Evolutionary conservation across 768 basidiomycete species (phyloP).

Genomic region (Plicaturopsis crispa): DNA sequence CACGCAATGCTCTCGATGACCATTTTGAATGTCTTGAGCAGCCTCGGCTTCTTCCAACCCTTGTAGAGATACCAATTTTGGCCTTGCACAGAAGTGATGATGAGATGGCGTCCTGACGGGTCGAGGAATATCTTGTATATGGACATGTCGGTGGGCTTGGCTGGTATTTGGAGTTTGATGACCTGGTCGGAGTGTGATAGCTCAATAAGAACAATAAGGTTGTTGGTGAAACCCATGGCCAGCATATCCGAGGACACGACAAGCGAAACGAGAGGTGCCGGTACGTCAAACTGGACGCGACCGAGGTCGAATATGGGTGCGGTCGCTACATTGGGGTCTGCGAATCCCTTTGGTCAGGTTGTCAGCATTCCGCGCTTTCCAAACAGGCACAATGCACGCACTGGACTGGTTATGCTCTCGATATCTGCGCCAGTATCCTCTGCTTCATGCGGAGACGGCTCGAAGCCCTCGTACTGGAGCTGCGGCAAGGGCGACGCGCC

Average conservation of each 20-base stretch:
- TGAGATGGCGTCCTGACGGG: slow-evolving; percentile 85
- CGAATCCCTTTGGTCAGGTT: too few species aligned
- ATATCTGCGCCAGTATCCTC: slow-evolving; percentile 40
- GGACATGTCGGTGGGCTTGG: slow-evolving; percentile 67
- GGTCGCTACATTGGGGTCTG: slow-evolving; percentile 25
- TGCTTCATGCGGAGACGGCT: slow-evolving; percentile 53
- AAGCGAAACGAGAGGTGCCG: slow-evolving; percentile 76
- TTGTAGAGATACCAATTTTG: slow-evolving; percentile 91
- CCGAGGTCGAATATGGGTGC: slow-evolving; percentile 75
- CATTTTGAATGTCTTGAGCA: slow-evolving; percentile 75
- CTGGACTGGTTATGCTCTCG: slow-evolving; percentile 25
- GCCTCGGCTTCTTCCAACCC: slow-evolving; percentile 75
- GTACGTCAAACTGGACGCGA: slow-evolving; percentile 82
- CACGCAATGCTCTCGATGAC: slow-evolving; percentile 89
- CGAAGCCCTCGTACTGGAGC: slow-evolving; percentile 85
- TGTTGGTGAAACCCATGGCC: slow-evolving; percentile 73
- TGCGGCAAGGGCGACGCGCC: slow-evolving; percentile 38
- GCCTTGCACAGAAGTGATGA: slow-evolving; percentile 79
- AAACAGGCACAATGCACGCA: too few species aligned
- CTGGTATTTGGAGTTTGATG: slow-evolving; percentile 61
- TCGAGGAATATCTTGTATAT: slow-evolving; percentile 86
- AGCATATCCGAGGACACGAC: slow-evolving; percentile 84
- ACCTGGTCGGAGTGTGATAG: slow-evolving; percentile 84
- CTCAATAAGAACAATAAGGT: slow-evolving; percentile 82
- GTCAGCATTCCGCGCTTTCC: too few species aligned